These are phyloP conservation scores for Bipolaris bicolor DNA, from an alignment of 2,329 filamentous ascomycete genomes.

Conservation along the genomic window DNA sequence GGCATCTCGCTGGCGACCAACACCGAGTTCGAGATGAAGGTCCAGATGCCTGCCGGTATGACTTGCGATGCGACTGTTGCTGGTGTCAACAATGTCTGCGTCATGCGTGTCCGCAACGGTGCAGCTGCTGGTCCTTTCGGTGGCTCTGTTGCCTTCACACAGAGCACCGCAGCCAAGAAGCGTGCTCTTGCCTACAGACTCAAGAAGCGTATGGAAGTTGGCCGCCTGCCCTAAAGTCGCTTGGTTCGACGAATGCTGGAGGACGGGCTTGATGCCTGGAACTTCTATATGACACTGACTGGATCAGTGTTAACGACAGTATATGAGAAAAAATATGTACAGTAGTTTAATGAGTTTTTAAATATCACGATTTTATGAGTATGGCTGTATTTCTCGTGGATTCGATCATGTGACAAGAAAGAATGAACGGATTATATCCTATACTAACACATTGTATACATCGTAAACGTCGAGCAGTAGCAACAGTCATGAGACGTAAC, in stretches of 20 bases:
- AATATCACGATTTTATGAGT: constrained; percentile 1
- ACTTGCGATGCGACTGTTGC: constrained; percentile 67
- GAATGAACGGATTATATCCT: neutral
- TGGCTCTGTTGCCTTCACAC: constrained; percentile 69
- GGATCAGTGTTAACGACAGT: constrained; percentile 19
- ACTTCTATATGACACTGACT: constrained; percentile 14
- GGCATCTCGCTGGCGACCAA: constrained; percentile 64
- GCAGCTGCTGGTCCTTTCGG: constrained; percentile 70
- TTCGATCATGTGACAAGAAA: neutral
- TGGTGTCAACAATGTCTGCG: constrained; percentile 66
- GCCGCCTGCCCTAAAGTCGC: constrained; percentile 28
- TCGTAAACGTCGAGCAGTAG: neutral
- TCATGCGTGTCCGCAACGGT: constrained; percentile 68
- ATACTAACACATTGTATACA: neutral
- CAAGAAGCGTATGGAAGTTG: constrained; percentile 48
- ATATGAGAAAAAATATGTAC: constrained; percentile 2
- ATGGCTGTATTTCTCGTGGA: neutral
- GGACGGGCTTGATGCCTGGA: neutral
- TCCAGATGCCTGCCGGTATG: constrained; percentile 72
- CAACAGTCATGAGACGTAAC: no score
- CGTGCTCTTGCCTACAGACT: constrained; percentile 63
- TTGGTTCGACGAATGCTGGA: neutral
- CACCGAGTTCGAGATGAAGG: constrained; percentile 68
- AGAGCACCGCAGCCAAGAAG: constrained; percentile 64
- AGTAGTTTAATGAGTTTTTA: constrained; percentile 6